Percentiles rank a stretch among this genome's conserved stretches.
Conservation (phyloP, 352 stramenopile genomes). For the Phytopythium cucurbitacearum region DNA sequence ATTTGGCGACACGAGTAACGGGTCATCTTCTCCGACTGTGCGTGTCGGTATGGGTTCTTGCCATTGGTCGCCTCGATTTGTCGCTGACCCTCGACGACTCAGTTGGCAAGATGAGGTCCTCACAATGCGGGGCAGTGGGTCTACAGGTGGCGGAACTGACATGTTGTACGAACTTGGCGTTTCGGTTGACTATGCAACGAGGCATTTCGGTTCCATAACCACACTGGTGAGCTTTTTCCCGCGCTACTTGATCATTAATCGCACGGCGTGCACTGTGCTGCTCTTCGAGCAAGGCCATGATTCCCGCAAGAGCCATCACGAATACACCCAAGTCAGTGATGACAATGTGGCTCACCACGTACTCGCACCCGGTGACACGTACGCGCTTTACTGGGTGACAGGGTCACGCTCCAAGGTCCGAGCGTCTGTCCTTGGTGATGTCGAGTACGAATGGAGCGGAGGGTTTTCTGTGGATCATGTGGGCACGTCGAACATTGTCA, state of each 20-base stretch:
- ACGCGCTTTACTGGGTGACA: slow-evolving; percentile 75
- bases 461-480: slow-evolving; percentile 48
- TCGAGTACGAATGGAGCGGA: slow-evolving; percentile 63
- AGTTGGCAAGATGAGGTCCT: slow-evolving; percentile 87
- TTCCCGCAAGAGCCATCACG: neutral
- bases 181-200: slow-evolving; percentile 74
- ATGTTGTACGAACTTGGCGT: slow-evolving; percentile 82
- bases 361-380: slow-evolving; percentile 59
- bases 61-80: slow-evolving; percentile 70
- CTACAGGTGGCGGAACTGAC: neutral
- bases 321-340: neutral
- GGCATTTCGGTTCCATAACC: slow-evolving; percentile 79
- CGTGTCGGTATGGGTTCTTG: slow-evolving; percentile 50
- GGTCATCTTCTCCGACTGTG: slow-evolving; percentile 36
- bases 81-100: slow-evolving; percentile 60
- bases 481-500: slow-evolving; percentile 37
- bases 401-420: slow-evolving; percentile 45
- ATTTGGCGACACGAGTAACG: slow-evolving; percentile 12
- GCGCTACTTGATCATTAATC: slow-evolving; percentile 74
- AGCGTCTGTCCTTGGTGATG: slow-evolving; percentile 47
- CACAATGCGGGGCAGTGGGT: slow-evolving; percentile 24
- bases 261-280: slow-evolving; percentile 56
- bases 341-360: slow-evolving; percentile 69
- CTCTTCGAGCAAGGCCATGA: slow-evolving; percentile 41
- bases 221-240: slow-evolving; percentile 83